Evolutionary conservation across 352 stramenopile species (phyloP), one percentile per base, ranked within the genome.

Genomic region (Lagenidium sp.): DNA sequence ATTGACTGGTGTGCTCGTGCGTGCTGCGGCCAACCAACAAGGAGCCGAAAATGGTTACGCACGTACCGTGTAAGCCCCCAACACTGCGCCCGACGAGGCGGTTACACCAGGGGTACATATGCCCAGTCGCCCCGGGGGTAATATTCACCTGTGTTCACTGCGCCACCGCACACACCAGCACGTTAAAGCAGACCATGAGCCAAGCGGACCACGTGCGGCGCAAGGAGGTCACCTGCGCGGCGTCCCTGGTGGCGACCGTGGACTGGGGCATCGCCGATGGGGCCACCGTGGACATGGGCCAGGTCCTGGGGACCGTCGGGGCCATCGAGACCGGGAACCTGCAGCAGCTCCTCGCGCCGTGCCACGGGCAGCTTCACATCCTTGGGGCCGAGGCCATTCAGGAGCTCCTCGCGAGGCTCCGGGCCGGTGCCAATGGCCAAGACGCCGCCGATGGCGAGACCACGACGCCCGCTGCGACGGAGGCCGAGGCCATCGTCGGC

Each of bases 331-430:
- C 55, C 19, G 78, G 76, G 19, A 87, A 60, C 23, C 63, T 78
- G 29, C 57, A 65, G 53, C 63, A 54, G 11, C 47, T 91, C 12
- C 37, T 65, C 30, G 51, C 93, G n/a, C 88, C 82, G 52, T 98
- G 98, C 29, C 85, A 83, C 7, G 96, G 96, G 20, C 90, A 82
- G 47, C 89, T 90, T 15, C 68, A 69, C 34, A 54, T 57, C 22
- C n/a, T 54, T 12, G 43, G 44, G 19, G 7, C 11, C 31, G 50
- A 56, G 30, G 23, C 56, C 41, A 2, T 53, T n/a, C 23, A 60
- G 46, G 54, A 29, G 23, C 29, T 55, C 23, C 19, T 49, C 29
- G 35, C 35, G n/a, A 47, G 22, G 31, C 26, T 18, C 34, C 24
- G 18, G 35, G 24, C 18, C 4, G 44, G 24, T 40, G 26, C 3